These are phyloP conservation scores for Cutaneotrichosporon spelunceum DNA, from an alignment of 1,284 basidiomycete genomes.

Conservation along the genomic window DNA sequence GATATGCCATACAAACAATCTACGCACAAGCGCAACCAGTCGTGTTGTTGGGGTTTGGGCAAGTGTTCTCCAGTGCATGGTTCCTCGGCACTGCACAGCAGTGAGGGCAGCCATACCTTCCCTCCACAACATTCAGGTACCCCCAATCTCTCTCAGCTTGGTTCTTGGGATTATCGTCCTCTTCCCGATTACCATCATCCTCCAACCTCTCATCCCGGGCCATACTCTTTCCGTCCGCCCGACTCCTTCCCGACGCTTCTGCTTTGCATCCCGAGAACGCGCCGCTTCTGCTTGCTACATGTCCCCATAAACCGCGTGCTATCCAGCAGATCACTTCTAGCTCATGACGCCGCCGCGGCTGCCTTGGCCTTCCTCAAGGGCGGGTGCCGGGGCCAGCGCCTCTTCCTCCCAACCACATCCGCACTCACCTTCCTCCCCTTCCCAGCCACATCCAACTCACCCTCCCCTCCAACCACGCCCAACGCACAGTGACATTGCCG, in stretches of 20 bases:
- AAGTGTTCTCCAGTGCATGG: background rate
- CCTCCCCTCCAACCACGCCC: background rate
- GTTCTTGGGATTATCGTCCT: background rate
- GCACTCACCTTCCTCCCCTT: no score
- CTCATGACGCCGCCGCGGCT: background rate
- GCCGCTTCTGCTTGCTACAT: background rate
- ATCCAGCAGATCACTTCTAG: background rate
- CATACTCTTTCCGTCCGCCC: background rate
- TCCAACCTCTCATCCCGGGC: background rate
- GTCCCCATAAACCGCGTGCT: background rate
- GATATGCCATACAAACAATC: no score
- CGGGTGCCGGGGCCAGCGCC: background rate
- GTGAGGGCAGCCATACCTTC: background rate
- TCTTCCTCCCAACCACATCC: no score
- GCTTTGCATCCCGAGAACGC: no score
- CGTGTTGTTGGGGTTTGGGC: background rate
- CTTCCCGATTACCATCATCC: background rate
- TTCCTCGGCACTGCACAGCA: background rate
- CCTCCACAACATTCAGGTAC: background rate
- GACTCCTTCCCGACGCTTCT: background rate
- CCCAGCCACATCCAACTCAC: no score
- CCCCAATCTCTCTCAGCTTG: background rate
- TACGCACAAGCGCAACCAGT: background rate
- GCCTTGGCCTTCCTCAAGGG: background rate
- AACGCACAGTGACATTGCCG: background rate